Conservation (phyloP, 78 protist genomes). For the Speleostelium caveatum region DNA sequence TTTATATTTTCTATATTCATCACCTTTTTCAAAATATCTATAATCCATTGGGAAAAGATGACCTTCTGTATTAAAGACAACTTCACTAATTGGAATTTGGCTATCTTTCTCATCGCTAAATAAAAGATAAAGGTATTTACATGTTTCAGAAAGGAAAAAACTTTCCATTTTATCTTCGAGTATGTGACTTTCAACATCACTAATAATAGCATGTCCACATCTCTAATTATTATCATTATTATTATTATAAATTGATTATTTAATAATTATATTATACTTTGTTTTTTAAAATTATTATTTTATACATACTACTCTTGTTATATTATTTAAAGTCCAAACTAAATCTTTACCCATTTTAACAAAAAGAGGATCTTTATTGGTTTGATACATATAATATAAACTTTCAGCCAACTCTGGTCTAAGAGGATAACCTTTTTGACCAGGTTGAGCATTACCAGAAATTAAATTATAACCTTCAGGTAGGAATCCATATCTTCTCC, state of each 20-base stretch:
- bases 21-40: constrained; percentile 35
- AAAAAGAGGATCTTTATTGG: constrained; percentile 32
- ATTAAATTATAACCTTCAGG: constrained; percentile 87
- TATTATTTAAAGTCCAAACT: constrained; percentile 18
- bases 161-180: constrained; percentile 91
- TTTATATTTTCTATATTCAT: background rate
- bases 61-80: constrained; percentile 86
- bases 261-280: background rate
- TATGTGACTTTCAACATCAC: constrained; percentile 70
- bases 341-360: constrained; percentile 55
- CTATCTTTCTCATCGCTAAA: constrained; percentile 64
- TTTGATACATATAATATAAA: constrained; percentile 81
- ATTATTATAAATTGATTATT: background rate
- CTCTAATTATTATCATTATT: background rate
- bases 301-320: constrained; percentile 15
- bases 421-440: constrained; percentile 83
- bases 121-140: constrained; percentile 93
- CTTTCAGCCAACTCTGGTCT: constrained; percentile 95
- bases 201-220: constrained; percentile 87
- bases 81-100: background rate
- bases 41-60: constrained; percentile 73
- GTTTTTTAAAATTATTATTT: background rate
- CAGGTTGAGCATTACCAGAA: constrained; percentile 14
- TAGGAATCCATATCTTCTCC: constrained; percentile 84
- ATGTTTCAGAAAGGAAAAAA: constrained; percentile 95